Base-by-base conservation (phyloP, 2,329 filamentous ascomycete genomes). In the Talaromyces sp. region DNA sequence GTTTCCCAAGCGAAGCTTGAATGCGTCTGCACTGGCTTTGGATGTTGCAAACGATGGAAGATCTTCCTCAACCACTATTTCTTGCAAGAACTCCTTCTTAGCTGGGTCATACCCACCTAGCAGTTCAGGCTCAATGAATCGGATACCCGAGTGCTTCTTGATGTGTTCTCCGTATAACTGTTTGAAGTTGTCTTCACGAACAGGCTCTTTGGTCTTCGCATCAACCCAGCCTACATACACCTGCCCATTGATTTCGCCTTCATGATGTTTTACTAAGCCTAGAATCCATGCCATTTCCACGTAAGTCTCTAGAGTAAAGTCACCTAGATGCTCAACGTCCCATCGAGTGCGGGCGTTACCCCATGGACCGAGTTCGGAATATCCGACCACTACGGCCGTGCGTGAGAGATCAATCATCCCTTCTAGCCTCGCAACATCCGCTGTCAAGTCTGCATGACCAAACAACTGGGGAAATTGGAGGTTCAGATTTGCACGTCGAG, bases 231-330 rank as follows among this genome's bases (percentile, higher is more conserved):
- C 95, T 70, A 94, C 92, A 82, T 99, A 98, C 69, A 91, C 90
- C 82, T 96, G 91, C 77, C 94, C 95, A 83, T 98, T 98, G 78
- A 98, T 88, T 34, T 89, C 89, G 22, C 94, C 95, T 72, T 98
- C 97, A 83, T 97, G 92, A 80, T 99, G 96, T 85, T 94, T 97
- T 83, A 99, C 98, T 66, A 98, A 88, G 75, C 95, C 95, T 93
- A 98, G 98, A 78, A 99, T 92, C 95, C 95, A 99, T 36, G 95
- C 93, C 94, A 99, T 99, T 81, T 99, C 95, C 67, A 99, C 90
- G 74, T 94, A 98, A 34, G 95, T 95, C 79, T 99, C 95, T 10
- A 99, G 87, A 13, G 94, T 98, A 82, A 99, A 99, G 75, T 97
- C 87, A 75, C 95, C 95, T 71, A 93, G 89, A 1, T 94, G 93